Evolutionary conservation across 139 green algal genomes (phyloP).

Genomic region (Edaphochlamys debaryana): DNA sequence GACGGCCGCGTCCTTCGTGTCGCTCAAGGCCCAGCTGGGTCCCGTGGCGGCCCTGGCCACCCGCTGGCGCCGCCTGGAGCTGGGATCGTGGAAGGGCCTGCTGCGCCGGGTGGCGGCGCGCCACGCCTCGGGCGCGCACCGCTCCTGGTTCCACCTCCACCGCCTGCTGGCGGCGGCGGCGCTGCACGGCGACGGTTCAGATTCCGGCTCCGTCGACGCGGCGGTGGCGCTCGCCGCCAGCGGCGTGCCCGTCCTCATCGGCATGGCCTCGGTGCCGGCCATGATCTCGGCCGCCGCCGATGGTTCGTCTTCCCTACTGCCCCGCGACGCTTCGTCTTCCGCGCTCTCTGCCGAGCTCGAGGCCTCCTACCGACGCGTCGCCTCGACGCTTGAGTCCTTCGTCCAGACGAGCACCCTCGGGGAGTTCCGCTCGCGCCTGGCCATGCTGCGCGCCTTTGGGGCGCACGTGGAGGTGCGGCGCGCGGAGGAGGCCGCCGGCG

Average conservation of each 20-base stretch:
- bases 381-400: constrained; percentile 87
- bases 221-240: constrained; percentile 15
- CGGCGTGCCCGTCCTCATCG: constrained; percentile 24
- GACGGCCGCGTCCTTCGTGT: constrained; percentile 86
- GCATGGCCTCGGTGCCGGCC: constrained; percentile 12
- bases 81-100: constrained; percentile 83
- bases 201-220: constrained; percentile 4
- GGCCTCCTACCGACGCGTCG: constrained; percentile 43
- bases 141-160: constrained; percentile 94
- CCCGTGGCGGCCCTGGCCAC: constrained; percentile 75
- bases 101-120: constrained; percentile 60
- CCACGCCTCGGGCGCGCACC: constrained; percentile 70
- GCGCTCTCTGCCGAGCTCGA: constrained; percentile 8
- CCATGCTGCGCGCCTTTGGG: constrained; percentile 74
- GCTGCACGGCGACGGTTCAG: not conserved
- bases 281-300: not conserved
- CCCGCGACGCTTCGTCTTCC: not conserved
- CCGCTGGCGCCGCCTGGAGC: constrained; percentile 93
- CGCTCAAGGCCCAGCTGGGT: constrained; percentile 74
- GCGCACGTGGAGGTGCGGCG: constrained; percentile 59
- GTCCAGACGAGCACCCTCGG: constrained; percentile 89
- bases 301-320: no score
- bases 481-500: not conserved
- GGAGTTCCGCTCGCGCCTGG: constrained; percentile 85
- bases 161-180: constrained; percentile 58